Conservation (phyloP, 2,329 filamentous ascomycete genomes). For the Trichoderma endophyticum region DNA sequence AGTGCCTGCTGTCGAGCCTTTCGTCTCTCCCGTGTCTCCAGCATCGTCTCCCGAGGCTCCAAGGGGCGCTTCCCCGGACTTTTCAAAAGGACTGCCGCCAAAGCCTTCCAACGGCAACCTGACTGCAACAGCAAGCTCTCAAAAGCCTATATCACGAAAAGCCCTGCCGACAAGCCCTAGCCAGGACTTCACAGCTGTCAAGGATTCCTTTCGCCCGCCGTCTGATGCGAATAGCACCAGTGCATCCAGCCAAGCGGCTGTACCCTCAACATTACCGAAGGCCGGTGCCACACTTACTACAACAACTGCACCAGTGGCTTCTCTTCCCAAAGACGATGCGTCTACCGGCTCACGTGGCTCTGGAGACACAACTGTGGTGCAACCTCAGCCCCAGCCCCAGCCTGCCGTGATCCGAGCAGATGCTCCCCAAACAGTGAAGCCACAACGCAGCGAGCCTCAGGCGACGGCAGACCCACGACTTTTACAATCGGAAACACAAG, state of each 20-base stretch:
- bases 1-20: conserved; percentile 34
- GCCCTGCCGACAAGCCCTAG: conserved; percentile 25
- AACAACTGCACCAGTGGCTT: not conserved
- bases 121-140: not conserved
- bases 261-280: not conserved
- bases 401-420: conserved; percentile 22
- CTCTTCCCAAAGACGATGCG: conserved; percentile 24
- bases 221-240: not conserved
- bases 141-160: conserved; percentile 28
- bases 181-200: conserved; percentile 24
- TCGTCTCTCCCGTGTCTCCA: conserved; percentile 45
- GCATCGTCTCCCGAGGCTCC: conserved; percentile 43
- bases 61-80: conserved; percentile 21
- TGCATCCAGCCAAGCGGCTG: not conserved
- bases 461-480: conserved; percentile 32
- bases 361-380: conserved; percentile 21
- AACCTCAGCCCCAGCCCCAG: conserved; percentile 33
- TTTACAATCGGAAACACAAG: conserved; percentile 34
- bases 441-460: conserved; percentile 15
- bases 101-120: conserved; percentile 19
- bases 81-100: conserved; percentile 19
- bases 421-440: conserved; percentile 24
- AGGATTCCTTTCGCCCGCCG: conserved; percentile 23
- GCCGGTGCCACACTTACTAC: not conserved
- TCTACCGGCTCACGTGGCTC: conserved; percentile 23